Evolutionary conservation across 1,139 yeast genomes (phyloP), one percentile per base, ranked within the genome.

Genomic region (Chernovozyma sophiae-reginae): DNA sequence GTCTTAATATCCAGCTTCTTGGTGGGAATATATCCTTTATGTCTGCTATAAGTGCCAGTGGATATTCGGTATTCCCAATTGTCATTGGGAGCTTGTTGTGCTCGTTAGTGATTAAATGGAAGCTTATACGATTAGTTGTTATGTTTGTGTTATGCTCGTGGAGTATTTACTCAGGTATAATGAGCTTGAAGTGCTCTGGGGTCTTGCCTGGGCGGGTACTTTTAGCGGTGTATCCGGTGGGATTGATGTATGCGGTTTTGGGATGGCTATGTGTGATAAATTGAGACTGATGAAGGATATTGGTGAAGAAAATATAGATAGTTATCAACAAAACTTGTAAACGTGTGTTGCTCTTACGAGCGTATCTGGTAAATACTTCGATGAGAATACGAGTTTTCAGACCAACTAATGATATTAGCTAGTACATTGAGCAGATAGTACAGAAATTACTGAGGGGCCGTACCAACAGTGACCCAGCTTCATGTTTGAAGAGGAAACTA

Each of bases 211-310:
- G 85, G 14, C 67, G 94, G 43, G 78, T 84, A 2, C 68, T 82
- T 32, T 64, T 86, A 44, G 94, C 95, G 13, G 71, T 83, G 11
- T 86, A 82, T 51, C 96, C 95, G 0, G 81, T 86, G n/a, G 82
- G 78, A 2, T 67, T 86, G 42, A 79, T 85, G 55, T 86, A 81
- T 55, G 74, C 81, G 2, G 74, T 83, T 3, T 67, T 86, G 40
- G 80, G 89, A 22, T 86, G 95, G 95, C 64, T 86, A 34, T 81
- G 83, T 44, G 83, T 86, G 14, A 80, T 85, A 37, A 78, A 86
- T 18, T 82, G 25, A 25, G 8, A n/a, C 25, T 23, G 25, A 23
- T 23, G n/a, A 23, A n/a, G n/a, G n/a, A n/a, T n/a, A n/a, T n/a
- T n/a, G n/a, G n/a, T n/a, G n/a, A n/a, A n/a, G n/a, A n/a, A n/a